Evolutionary conservation across 352 stramenopile genomes (phyloP), one percentile per base, ranked within the genome.

Genomic region (Blastocystis hominis): DNA sequence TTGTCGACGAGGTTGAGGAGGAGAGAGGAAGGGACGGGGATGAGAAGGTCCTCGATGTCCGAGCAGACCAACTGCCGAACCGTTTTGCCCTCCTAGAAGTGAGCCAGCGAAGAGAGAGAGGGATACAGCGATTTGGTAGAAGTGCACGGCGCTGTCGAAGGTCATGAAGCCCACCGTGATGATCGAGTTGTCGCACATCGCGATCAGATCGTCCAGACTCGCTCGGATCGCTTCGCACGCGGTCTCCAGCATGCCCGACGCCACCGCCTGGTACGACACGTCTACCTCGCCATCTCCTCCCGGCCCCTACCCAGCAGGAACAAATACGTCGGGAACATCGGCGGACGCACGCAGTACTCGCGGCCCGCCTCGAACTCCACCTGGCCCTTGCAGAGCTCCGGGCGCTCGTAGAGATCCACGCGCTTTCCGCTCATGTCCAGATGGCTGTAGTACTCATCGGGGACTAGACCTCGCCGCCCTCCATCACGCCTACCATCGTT

Each of bases 361-460:
- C 86, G 89, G 5, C 93, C 91, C 46, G 94, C 93, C 69, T 96
- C 89, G 44, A 94, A 91, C 88, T 95, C 91, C 2, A 97, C 93
- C 66, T 92, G 93, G 64, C 92, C 91, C 53, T 93, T 89, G 64
- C 66, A 86, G 0, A 97, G 90, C 90, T 97, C 94, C 0, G 94
- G 93, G 46, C 93, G 90, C 88, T 98, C 92, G 20, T 94, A 92
- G 9, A 92, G 91, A 90, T 99, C 97, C 61, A 95, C 91, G 75
- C 97, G 94, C 78, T 95, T 92, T 54, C 97, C 95, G 81, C 96
- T 93, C 50, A 94, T 92, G 75, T 97, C 95, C 66, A 99, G 91
- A 89, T 98, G 96, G 89, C 94, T 98, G 90, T 98, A 98, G 91
- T 99, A 99, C 7, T 94, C 94, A 70, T 94, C 94, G 13, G 96